Percentiles rank a stretch among this genome's conserved stretches.
These are phyloP conservation scores for Ciborinia camelliae DNA, from an alignment of 2,329 filamentous ascomycete genomes.

Conservation along the genomic window DNA sequence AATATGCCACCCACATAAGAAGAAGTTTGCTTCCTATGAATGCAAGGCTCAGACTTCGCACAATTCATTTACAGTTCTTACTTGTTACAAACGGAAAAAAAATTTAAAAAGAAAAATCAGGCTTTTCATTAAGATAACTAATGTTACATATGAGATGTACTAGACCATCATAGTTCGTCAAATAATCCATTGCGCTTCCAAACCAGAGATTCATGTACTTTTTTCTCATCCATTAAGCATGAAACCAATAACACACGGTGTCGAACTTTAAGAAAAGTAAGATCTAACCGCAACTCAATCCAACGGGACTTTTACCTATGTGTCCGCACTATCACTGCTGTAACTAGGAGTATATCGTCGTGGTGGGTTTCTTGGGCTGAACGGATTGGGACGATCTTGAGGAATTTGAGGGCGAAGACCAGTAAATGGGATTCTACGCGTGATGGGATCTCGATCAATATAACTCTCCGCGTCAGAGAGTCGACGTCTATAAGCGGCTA, in stretches of 20 bases:
- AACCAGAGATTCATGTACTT: background rate
- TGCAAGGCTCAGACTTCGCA: background rate
- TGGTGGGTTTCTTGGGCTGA: slow-evolving; percentile 8
- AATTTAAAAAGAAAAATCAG: background rate
- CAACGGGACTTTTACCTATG: background rate
- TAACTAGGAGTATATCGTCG: slow-evolving; percentile 17
- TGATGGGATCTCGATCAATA: background rate
- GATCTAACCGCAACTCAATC: no score
- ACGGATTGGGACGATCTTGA: slow-evolving; percentile 2
- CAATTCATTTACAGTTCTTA: background rate
- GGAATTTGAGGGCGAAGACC: slow-evolving; percentile 16
- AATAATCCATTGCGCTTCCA: background rate
- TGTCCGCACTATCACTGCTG: slow-evolving; percentile 1
- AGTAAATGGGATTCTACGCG: slow-evolving; percentile 12
- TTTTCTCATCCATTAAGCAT: background rate
- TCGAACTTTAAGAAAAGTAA: background rate
- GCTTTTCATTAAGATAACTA: background rate
- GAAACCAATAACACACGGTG: background rate
- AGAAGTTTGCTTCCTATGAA: background rate
- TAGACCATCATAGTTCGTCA: background rate
- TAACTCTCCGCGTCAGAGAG: slow-evolving; percentile 10
- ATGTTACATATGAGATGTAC: background rate
- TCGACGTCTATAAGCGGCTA: slow-evolving; percentile 11
- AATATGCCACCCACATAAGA: background rate
- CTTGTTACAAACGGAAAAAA: background rate